phyloP scores from a whole-genome alignment of 371 early-diverging fungal genomes.

The Coemansia sp. region DNA sequence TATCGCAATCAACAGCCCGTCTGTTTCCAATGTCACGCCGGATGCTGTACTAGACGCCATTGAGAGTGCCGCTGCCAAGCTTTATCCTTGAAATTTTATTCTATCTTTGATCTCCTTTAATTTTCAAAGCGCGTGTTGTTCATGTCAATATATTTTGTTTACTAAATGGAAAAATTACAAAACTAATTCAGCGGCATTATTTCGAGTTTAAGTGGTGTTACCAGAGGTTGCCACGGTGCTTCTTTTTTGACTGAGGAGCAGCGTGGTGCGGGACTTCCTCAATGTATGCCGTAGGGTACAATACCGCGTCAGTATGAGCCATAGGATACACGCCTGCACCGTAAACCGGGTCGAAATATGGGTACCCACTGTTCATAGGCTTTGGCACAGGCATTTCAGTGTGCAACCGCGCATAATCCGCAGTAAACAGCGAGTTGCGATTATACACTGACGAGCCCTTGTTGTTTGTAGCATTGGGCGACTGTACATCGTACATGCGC shows the following conservation, averaged over 20 bases:
- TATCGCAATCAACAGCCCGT: too few species aligned
- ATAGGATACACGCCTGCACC: background rate
- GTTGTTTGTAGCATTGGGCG: background rate
- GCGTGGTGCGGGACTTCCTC: background rate
- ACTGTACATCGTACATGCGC: slow-evolving; percentile 20
- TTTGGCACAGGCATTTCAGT: background rate
- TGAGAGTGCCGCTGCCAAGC: too few species aligned
- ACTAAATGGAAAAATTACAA: too few species aligned
- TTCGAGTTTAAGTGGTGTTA: too few species aligned
- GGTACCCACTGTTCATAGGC: slow-evolving; percentile 1
- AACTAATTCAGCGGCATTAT: too few species aligned
- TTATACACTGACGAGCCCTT: background rate
- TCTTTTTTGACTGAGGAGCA: background rate
- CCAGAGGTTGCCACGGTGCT: background rate
- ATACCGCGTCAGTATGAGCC: background rate
- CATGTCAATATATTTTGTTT: too few species aligned
- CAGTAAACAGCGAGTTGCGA: background rate
- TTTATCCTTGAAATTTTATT: too few species aligned
- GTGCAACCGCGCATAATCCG: background rate
- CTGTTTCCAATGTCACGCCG: too few species aligned
- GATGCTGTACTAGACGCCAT: too few species aligned
- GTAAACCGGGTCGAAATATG: slow-evolving; percentile 2
- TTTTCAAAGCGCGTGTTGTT: too few species aligned
- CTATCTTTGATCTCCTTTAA: too few species aligned
- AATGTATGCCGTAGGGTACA: background rate